Evolutionary conservation across 2,329 filamentous ascomycete species (phyloP), one percentile per base, ranked within the genome.

Genomic region (Neofusicoccum sp.): DNA sequence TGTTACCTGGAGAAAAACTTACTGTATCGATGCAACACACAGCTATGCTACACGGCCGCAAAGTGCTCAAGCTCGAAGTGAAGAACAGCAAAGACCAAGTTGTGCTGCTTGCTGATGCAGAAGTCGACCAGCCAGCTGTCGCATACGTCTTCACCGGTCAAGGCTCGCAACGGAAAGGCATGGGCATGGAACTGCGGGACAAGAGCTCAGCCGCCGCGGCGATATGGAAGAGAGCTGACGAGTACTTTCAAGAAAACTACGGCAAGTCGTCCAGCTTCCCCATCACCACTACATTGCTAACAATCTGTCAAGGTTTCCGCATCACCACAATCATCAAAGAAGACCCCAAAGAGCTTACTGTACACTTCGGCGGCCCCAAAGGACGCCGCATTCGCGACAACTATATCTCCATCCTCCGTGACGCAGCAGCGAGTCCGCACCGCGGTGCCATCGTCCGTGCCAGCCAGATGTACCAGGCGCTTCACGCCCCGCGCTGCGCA

Each of bases 171-270:
- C 69, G 73, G 54, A 66, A 71, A 16, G 70, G 68, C 11, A 80
- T 80, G 78, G 78, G 78, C 2, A 79, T 79, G 76, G 73, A 75
- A 16, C 67, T 80, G 8, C 79, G 79, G 49, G 71, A 67, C 12
- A 66, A 65, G 2, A 75, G 70, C 33, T n/a, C 70, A 11, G 70
- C 71, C 14, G 77, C 77, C 1, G 67, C 66, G 39, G 65, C 64
- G 5, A 66, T 78, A 6, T 80, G 78, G 78, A 77, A 97, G 77
- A 89, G 93, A 65, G 75, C 72, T 6, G 77, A 79, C 64, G 71
- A 66, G 33, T 70, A 74, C 63, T 75, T 77, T 44, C 65, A 71
- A 4, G 68, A 73, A 9, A 71, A 67, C 66, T 76, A 71, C 65
- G 76, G 77, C 72, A 65, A 61, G 67, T 62, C 37, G 8, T 33